Conservation (phyloP, 352 stramenopile genomes). For the Hyaloperonospora arabidopsidis region DNA sequence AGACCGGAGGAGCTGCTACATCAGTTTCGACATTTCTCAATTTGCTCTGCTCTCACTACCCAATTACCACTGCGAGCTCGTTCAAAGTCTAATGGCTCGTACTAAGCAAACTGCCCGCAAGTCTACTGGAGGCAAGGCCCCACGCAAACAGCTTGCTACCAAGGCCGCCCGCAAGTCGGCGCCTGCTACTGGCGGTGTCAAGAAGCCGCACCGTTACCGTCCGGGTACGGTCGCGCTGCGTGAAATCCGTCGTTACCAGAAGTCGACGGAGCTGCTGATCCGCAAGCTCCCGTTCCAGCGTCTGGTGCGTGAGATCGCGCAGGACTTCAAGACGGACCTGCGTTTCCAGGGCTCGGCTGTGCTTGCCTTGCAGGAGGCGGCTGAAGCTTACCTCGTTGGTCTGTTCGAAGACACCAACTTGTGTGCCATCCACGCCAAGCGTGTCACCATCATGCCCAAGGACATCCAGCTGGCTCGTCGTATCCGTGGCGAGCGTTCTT, state of each 20-base stretch:
- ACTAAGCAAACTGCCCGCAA: slow-evolving; percentile 96
- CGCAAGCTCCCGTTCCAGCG: slow-evolving; percentile 95
- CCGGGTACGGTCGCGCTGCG: slow-evolving; percentile 87
- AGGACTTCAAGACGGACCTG: slow-evolving; percentile 85
- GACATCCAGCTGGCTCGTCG: slow-evolving; percentile 91
- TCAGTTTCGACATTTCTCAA: slow-evolving; percentile 34
- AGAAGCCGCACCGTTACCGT: slow-evolving; percentile 87
- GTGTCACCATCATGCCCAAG: slow-evolving; percentile 92
- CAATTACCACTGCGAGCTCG: slow-evolving; percentile 3
- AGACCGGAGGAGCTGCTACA: no score
- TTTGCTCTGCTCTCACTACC: slow-evolving; percentile 44
- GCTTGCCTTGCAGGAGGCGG: slow-evolving; percentile 82
- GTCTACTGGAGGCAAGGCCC: slow-evolving; percentile 90
- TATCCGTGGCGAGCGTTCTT: slow-evolving; percentile 85
- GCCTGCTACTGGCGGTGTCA: slow-evolving; percentile 86
- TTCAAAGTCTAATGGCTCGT: slow-evolving; percentile 93
- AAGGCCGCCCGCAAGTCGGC: slow-evolving; percentile 91
- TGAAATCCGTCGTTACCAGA: slow-evolving; percentile 97
- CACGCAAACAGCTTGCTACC: slow-evolving; percentile 89
- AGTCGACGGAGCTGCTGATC: slow-evolving; percentile 93
- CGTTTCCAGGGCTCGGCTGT: slow-evolving; percentile 85
- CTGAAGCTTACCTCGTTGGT: slow-evolving; percentile 77
- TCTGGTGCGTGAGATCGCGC: slow-evolving; percentile 89
- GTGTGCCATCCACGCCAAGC: slow-evolving; percentile 90
- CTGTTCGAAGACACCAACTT: slow-evolving; percentile 90